Conservation (phyloP, 306 rosid genomes). For the Albizia julibrissin region DNA sequence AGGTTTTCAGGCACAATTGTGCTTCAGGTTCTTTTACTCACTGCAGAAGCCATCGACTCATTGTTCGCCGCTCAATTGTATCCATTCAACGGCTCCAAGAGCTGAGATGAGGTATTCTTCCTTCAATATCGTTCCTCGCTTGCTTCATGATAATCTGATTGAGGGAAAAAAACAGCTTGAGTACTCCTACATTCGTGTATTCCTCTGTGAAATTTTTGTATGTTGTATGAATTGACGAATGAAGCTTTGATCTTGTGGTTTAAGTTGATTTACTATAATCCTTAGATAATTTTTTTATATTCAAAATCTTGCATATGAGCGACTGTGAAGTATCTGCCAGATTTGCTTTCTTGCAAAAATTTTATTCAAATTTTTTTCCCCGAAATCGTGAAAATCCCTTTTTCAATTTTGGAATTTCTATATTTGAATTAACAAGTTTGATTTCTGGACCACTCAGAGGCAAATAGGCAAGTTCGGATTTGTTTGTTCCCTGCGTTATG, state of each 20-base stretch:
- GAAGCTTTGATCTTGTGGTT: neutral
- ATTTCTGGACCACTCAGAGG: neutral
- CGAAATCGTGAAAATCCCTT: neutral
- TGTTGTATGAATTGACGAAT: constrained; percentile 9
- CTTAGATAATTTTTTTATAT: neutral
- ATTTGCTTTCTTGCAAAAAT: neutral
- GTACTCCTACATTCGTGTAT: neutral
- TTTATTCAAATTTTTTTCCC: neutral
- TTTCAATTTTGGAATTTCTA: neutral
- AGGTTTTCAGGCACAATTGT: neutral
- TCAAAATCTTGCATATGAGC: neutral
- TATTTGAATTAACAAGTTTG: neutral
- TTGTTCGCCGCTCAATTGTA: neutral
- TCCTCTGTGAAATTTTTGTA: neutral
- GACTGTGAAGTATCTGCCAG: neutral
- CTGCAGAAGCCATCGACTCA: neutral
- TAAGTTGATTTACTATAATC: neutral
- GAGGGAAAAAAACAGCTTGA: neutral
- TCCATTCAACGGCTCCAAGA: constrained; percentile 3
- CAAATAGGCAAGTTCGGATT: too few relatives aligned
- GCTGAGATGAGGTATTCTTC: constrained; percentile 25
- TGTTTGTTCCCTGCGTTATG: too few relatives aligned
- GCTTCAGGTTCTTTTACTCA: neutral
- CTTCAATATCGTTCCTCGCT: neutral
- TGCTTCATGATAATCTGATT: neutral